Evolutionary conservation across 148 eudicot genomes (phyloP).

Genomic region (Silene uniflora): DNA sequence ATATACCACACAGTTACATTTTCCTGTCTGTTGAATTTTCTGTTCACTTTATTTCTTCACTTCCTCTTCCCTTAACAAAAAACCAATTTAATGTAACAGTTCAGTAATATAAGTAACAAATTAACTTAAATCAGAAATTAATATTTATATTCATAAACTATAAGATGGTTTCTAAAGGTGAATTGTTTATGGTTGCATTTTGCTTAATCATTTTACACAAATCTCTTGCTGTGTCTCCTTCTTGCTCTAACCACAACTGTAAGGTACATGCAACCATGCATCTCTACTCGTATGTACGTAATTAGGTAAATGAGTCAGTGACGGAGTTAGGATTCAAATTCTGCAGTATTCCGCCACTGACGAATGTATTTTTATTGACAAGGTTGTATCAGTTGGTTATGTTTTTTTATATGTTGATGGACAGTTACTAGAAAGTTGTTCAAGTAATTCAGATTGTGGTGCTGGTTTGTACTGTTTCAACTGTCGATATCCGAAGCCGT

Average conservation of each 20-base stretch:
- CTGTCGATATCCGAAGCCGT: conserved; percentile 31
- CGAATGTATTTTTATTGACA: no score
- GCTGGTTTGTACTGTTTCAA: conserved; percentile 53
- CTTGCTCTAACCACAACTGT: conserved; percentile 23
- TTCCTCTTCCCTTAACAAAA: no score
- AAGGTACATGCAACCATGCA: conserved; percentile 16
- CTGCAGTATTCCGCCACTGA: no score
- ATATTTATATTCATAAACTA: background rate
- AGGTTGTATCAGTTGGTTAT: background rate
- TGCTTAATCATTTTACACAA: conserved; percentile 6
- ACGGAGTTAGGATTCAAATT: no score
- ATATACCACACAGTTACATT: no score
- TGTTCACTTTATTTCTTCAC: no score
- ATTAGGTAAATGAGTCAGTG: no score
- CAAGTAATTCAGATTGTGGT: conserved; percentile 42
- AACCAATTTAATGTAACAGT: no score
- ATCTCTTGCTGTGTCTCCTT: background rate
- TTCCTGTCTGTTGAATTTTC: no score
- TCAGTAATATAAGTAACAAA: no score
- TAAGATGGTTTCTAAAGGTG: conserved; percentile 11
- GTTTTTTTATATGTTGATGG: background rate
- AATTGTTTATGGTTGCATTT: conserved; percentile 10
- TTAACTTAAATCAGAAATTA: no score
- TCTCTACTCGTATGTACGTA: background rate
- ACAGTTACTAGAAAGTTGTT: conserved; percentile 36